These are phyloP conservation scores for Boletus speciosus DNA, from an alignment of 768 basidiomycete genomes.

Conservation along the genomic window DNA sequence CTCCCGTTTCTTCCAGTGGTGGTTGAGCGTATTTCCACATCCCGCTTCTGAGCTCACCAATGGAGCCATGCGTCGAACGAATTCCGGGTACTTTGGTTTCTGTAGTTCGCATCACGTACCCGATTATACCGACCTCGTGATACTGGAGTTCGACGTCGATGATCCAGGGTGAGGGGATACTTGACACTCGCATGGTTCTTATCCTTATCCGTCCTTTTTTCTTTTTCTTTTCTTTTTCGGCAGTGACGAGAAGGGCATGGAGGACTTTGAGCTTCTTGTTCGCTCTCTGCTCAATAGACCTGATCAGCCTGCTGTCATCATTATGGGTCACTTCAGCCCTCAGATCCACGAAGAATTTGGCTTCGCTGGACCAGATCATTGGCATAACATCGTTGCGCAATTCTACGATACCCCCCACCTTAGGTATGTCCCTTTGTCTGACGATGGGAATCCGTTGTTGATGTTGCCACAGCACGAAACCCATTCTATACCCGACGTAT, in stretches of 20 bases:
- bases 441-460: background rate
- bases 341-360: slow-evolving; percentile 77
- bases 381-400: slow-evolving; percentile 87
- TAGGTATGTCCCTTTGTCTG: slow-evolving; percentile 37
- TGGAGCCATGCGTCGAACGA: slow-evolving; percentile 89
- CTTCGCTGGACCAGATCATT: slow-evolving; percentile 86
- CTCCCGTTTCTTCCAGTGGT: slow-evolving; percentile 94
- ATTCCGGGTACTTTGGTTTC: slow-evolving; percentile 92
- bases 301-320: slow-evolving; percentile 86
- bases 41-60: slow-evolving; percentile 98
- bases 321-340: slow-evolving; percentile 94
- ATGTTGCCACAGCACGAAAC: slow-evolving; percentile 56
- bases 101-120: slow-evolving; percentile 93
- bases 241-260: slow-evolving; percentile 68
- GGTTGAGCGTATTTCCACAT: slow-evolving; percentile 96
- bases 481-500: slow-evolving; percentile 78
- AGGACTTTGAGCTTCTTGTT: slow-evolving; percentile 88
- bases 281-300: slow-evolving; percentile 88
- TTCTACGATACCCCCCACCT: slow-evolving; percentile 98
- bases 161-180: slow-evolving; percentile 68
- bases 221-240: background rate
- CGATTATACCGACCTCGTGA: slow-evolving; percentile 89
- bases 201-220: background rate
- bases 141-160: slow-evolving; percentile 91
- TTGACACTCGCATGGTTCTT: background rate